Evolutionary conservation across 345 rosid species (phyloP).

Genomic region (Gossypium raimondii): DNA sequence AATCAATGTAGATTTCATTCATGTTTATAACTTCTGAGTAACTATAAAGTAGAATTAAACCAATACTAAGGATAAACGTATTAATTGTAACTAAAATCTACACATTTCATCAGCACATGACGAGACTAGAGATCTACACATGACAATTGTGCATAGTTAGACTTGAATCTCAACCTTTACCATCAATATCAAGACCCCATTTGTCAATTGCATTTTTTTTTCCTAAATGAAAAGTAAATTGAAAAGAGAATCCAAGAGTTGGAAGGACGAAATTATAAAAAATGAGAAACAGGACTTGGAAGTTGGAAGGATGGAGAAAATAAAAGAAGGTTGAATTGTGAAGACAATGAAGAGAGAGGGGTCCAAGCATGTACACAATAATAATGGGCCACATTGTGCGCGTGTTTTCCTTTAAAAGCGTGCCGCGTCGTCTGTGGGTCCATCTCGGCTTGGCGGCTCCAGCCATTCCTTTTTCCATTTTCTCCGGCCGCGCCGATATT

Average conservation of each 20-base stretch:
- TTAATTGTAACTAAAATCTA: too few relatives aligned
- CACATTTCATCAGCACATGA: too few relatives aligned
- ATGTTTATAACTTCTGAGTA: too few relatives aligned
- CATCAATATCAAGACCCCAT: too few relatives aligned
- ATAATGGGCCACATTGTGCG: constrained; percentile 19
- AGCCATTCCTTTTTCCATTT: neutral
- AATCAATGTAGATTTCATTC: too few relatives aligned
- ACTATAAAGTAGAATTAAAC: too few relatives aligned
- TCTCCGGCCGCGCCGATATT: neutral
- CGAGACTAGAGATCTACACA: fast-evolving
- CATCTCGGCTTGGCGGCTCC: constrained; percentile 15
- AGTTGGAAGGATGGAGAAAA: neutral
- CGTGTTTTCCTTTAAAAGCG: constrained; percentile 14
- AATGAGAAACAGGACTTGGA: neutral
- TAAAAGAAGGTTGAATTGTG: neutral
- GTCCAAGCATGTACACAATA: neutral
- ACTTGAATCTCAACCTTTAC: too few relatives aligned
- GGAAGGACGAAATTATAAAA: neutral
- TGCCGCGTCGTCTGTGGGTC: constrained; percentile 4
- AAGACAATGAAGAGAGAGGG: constrained; percentile 13
- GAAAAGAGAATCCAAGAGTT: constrained; percentile 7
- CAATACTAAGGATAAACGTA: too few relatives aligned
- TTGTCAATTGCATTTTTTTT: too few relatives aligned
- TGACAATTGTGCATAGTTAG: fast-evolving
- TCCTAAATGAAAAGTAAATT: neutral